Evolutionary conservation across 225 moss, liverwort and hornwort genomes (phyloP).

Genomic region (Takakia lepidozioides): DNA sequence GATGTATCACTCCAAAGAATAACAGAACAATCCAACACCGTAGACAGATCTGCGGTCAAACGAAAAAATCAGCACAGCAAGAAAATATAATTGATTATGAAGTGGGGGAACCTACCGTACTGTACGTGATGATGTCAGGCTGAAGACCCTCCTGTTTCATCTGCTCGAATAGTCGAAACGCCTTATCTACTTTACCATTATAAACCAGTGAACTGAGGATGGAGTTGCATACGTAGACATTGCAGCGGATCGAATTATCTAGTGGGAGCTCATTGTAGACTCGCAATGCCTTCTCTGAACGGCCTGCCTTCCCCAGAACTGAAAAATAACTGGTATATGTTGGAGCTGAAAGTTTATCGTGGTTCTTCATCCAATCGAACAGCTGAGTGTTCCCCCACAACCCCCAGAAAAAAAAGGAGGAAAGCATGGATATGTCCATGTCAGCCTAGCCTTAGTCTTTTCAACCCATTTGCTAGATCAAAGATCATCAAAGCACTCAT

Average conservation of each 20-base stretch:
- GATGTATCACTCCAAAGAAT: too few species aligned
- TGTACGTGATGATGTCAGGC: conserved; percentile 69
- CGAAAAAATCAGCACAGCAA: too few species aligned
- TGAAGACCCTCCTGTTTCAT: conserved; percentile 60
- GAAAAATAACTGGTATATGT: conserved; percentile 80
- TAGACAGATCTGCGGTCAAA: too few species aligned
- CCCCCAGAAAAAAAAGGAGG: conserved; percentile 4
- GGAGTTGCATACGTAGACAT: conserved; percentile 69
- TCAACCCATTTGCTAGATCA: too few species aligned
- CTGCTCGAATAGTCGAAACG: conserved; percentile 54
- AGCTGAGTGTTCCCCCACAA: conserved; percentile 53
- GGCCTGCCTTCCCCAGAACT: conserved; percentile 60
- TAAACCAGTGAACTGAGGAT: conserved; percentile 56
- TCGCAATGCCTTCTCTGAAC: conserved; percentile 42
- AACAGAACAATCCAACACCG: too few species aligned
- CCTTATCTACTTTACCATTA: conserved; percentile 69
- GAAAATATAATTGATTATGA: too few species aligned
- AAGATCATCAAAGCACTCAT: too few species aligned
- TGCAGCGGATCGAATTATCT: conserved; percentile 41
- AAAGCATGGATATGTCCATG: background rate
- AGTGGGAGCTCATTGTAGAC: conserved; percentile 43
- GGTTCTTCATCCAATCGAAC: conserved; percentile 69
- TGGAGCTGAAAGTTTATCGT: conserved; percentile 62
- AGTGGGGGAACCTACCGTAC: conserved; percentile 33
- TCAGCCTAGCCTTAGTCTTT: background rate